Evolutionary conservation across 768 basidiomycete species (phyloP), one percentile per base, ranked within the genome.

Genomic region (Hericium rajendrae): DNA sequence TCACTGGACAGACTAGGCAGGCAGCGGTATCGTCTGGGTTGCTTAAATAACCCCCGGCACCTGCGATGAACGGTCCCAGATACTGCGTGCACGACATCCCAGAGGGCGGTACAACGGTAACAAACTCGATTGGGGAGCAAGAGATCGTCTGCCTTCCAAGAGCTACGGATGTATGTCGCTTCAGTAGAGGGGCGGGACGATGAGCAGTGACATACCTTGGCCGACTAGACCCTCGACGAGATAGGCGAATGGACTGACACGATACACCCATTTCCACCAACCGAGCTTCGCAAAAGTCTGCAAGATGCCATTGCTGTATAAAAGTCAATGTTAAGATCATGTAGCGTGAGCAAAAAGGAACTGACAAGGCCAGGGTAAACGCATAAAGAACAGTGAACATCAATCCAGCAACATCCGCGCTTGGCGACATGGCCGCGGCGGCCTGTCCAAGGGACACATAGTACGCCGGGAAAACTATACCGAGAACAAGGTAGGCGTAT

Each of bases 121-220:
- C 79, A n/a, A 81, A 73, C 66, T 94, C 92, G 54, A 74, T 68
- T 0, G 69, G 16, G 0, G 84, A 68, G 67, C 92, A 94, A 12
- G 69, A 70, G 50, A 88, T 73, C 1, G 67, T 59, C 50, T 75
- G 70, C 4, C 69, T 72, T 0, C 82, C 83, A 12, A 86, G 65
- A 10, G 79, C 84, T 83, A 37, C 24, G 6, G 28, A 32, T 20
- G 15, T 16, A 20, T 15, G 11, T 11, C 3, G 11, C 11, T 11
- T 51, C 18, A 51, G 16, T 3, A 8, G 16, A 6, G 18, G 9
- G 15, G 18, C 18, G 20, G 26, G 62, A 32, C 8, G 32, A 32
- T 32, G 32, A 10, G 32, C 32, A 32, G 9, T 10, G 32, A 32
- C 76, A 59, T 62, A 86, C 85, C 70, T 67, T 76, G 71, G 0